phyloP scores from a whole-genome alignment of 805 yeast species.

The Candida boleticola region DNA sequence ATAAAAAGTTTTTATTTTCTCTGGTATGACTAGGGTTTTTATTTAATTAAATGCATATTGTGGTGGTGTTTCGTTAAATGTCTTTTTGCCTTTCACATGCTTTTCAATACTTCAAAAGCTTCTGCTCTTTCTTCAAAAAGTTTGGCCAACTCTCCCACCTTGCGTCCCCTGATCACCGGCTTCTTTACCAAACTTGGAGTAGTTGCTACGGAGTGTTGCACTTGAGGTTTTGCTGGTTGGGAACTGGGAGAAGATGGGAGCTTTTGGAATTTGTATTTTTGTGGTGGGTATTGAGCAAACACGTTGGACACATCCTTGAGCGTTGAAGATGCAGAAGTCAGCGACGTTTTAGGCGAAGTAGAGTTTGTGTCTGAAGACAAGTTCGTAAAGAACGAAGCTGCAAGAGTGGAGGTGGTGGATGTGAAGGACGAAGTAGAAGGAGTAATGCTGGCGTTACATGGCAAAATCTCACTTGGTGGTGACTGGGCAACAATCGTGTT shows the following conservation, averaged over 20 bases:
- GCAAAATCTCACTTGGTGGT: background rate
- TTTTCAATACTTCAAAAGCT: slow-evolving; percentile 34
- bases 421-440: background rate
- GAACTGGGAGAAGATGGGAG: background rate
- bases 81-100: no score
- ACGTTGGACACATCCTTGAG: slow-evolving; percentile 22
- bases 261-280: slow-evolving; percentile 28
- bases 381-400: no score
- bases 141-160: slow-evolving; percentile 61
- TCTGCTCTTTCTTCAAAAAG: slow-evolving; percentile 59
- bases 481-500: background rate
- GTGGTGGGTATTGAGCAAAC: slow-evolving; percentile 37
- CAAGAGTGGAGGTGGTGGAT: background rate
- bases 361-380: no score
- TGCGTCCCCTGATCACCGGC: slow-evolving; percentile 52
- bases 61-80: no score
- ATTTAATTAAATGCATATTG: no score
- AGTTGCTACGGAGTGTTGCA: slow-evolving; percentile 6
- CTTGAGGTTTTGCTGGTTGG: slow-evolving; percentile 3
- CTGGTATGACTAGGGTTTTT: no score
- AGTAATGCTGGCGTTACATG: background rate
- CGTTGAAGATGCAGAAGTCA: background rate
- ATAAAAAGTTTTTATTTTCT: no score
- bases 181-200: slow-evolving; percentile 15
- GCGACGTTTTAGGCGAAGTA: background rate